These are phyloP conservation scores for Trametes meyenii DNA, from an alignment of 768 basidiomycete genomes.

Conservation along the genomic window DNA sequence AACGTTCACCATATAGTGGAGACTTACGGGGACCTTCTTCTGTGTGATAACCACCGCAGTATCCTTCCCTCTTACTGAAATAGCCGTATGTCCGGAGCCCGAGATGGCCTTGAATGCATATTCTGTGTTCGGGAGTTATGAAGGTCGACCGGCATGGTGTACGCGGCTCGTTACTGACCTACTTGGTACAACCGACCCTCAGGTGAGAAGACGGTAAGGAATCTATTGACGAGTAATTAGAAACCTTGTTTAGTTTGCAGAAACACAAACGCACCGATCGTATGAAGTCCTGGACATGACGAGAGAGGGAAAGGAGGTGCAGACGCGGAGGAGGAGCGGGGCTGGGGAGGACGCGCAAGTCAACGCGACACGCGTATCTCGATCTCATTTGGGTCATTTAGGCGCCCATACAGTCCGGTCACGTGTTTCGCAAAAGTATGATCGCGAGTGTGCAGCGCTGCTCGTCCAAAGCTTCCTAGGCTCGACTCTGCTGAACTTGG, in stretches of 20 bases:
- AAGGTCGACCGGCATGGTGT: not conserved
- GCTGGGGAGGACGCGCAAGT: slow-evolving; percentile 64
- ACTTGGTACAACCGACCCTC: slow-evolving; percentile 99
- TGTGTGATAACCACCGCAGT: slow-evolving; percentile 96
- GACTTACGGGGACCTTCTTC: slow-evolving; percentile 93
- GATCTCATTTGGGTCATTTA: slow-evolving; percentile 8
- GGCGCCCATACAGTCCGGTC: slow-evolving; percentile 5
- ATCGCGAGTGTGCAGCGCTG: not conserved
- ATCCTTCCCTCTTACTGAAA: slow-evolving; percentile 92
- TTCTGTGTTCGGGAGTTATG: slow-evolving; percentile 51
- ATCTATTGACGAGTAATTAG: slow-evolving; percentile 48
- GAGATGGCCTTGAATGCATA: slow-evolving; percentile 99
- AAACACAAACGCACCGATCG: slow-evolving; percentile 62
- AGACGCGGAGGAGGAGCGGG: slow-evolving; percentile 13
- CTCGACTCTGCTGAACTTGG: too few relatives aligned
- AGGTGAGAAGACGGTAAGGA: slow-evolving; percentile 95
- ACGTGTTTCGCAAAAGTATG: slow-evolving; percentile 10
- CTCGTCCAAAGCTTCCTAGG: not conserved
- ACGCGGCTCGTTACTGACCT: slow-evolving; percentile 53
- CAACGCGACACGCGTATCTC: slow-evolving; percentile 38
- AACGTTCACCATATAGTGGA: slow-evolving; percentile 1
- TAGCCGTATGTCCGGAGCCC: slow-evolving; percentile 92
- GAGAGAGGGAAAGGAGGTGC: slow-evolving; percentile 29
- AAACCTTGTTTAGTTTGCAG: not conserved
- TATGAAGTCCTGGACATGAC: slow-evolving; percentile 93